Evolutionary conservation across 2,329 filamentous ascomycete genomes (phyloP).

Genomic region (Dissoconium aciculare): DNA sequence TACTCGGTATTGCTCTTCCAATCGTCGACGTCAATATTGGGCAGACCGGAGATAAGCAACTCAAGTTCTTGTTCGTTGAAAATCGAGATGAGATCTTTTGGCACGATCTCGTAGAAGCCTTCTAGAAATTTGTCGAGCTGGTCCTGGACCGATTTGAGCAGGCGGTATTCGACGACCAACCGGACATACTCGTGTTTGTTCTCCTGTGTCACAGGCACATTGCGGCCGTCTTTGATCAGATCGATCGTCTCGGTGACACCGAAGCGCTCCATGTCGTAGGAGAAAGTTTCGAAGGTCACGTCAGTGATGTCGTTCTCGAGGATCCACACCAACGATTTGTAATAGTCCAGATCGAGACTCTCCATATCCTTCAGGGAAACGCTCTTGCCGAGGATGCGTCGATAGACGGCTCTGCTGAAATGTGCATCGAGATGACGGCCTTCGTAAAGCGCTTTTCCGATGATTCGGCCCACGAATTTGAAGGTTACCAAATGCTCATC

Average conservation of each 20-base stretch:
- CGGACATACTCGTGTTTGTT: slow-evolving; percentile 98
- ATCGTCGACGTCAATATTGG: slow-evolving; percentile 94
- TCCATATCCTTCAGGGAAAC: slow-evolving; percentile 99
- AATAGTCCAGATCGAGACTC: slow-evolving; percentile 94
- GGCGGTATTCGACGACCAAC: slow-evolving; percentile 81
- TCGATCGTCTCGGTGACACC: slow-evolving; percentile 79
- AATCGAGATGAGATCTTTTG: slow-evolving; percentile 82
- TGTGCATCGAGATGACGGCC: slow-evolving; percentile 92
- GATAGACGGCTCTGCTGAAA: slow-evolving; percentile 97
- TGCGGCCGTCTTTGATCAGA: slow-evolving; percentile 70
- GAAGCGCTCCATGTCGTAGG: slow-evolving; percentile 85
- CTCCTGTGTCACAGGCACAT: slow-evolving; percentile 87
- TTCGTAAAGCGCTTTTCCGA: slow-evolving; percentile 95
- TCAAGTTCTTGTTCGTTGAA: slow-evolving; percentile 98
- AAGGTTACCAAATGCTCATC: slow-evolving; percentile 95
- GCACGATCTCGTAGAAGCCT: slow-evolving; percentile 97
- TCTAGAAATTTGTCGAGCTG: slow-evolving; percentile 72
- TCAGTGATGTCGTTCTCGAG: slow-evolving; percentile 96
- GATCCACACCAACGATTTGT: slow-evolving; percentile 98
- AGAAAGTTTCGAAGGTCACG: slow-evolving; percentile 92
- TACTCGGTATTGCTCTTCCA: slow-evolving; percentile 99
- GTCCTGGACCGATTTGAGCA: slow-evolving; percentile 80
- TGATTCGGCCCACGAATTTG: slow-evolving; percentile 97
- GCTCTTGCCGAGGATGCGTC: slow-evolving; percentile 84
- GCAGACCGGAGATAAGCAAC: slow-evolving; percentile 86